Conservation (phyloP, 768 basidiomycete genomes). For the Filobasidium wieringae region DNA sequence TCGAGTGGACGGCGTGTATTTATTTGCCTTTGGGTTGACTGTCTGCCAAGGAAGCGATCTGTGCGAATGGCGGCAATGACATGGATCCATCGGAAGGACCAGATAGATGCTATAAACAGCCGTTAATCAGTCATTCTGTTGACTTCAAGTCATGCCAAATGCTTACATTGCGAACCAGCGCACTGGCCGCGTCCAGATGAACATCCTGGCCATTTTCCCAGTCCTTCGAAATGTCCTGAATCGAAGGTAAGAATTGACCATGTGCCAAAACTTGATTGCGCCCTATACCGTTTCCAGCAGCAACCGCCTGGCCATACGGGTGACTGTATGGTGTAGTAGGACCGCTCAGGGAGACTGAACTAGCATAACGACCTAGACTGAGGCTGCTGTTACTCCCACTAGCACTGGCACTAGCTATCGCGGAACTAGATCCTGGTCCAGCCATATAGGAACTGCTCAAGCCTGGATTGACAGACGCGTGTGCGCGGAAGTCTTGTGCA, state of each 20-base stretch:
- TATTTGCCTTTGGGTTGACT: slow-evolving; percentile 20
- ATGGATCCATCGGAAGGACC: not conserved
- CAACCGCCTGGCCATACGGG: slow-evolving; percentile 29
- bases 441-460: slow-evolving; percentile 8
- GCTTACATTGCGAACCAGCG: not conserved
- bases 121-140: slow-evolving; percentile 21
- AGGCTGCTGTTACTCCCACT: not conserved
- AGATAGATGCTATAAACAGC: not conserved
- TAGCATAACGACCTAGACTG: slow-evolving; percentile 14
- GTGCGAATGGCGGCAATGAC: slow-evolving; percentile 38
- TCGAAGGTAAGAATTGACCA: slow-evolving; percentile 22
- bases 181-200: not conserved
- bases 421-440: not conserved
- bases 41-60: slow-evolving; percentile 37
- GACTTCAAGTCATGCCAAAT: slow-evolving; percentile 15
- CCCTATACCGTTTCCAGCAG: slow-evolving; percentile 27
- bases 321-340: slow-evolving; percentile 38
- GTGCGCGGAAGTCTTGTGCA: slow-evolving; percentile 32
- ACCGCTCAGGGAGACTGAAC: slow-evolving; percentile 16
- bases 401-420: not conserved
- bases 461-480: slow-evolving; percentile 27
- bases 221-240: slow-evolving; percentile 17
- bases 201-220: not conserved
- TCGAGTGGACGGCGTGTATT: too few species aligned
- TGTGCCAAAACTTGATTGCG: slow-evolving; percentile 6